phyloP scores from a whole-genome alignment of 2,329 filamentous ascomycete species.

The Colletotrichum simmondsii region DNA sequence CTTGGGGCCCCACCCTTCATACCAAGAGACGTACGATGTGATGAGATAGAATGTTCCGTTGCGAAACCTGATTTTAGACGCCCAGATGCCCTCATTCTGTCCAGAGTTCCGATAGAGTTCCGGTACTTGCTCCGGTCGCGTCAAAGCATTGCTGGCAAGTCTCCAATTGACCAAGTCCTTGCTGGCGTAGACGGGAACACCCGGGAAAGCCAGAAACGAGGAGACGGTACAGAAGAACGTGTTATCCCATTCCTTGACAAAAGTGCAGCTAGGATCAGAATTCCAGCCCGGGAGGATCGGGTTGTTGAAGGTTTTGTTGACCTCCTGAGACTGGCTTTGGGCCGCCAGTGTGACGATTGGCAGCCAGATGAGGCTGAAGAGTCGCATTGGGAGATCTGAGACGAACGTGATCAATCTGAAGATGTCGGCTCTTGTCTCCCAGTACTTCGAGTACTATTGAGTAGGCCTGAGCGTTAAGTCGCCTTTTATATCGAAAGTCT shows the following conservation, averaged over 20 bases:
- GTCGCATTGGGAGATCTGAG: not conserved
- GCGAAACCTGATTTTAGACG: slow-evolving; percentile 55
- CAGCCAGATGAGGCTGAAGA: slow-evolving; percentile 17
- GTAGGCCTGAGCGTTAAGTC: too few species aligned
- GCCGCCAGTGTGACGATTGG: slow-evolving; percentile 5
- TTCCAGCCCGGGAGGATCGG: slow-evolving; percentile 62
- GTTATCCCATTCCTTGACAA: slow-evolving; percentile 49
- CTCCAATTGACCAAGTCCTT: slow-evolving; percentile 62
- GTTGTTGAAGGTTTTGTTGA: slow-evolving; percentile 43
- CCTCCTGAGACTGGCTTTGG: not conserved
- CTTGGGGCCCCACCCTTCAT: slow-evolving; percentile 41
- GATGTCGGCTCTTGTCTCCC: too few species aligned
- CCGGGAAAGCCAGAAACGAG: slow-evolving; percentile 63
- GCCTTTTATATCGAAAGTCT: too few species aligned
- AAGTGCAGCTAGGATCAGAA: slow-evolving; percentile 58
- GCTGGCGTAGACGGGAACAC: slow-evolving; percentile 63
- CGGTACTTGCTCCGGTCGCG: slow-evolving; percentile 53
- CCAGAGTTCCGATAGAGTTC: slow-evolving; percentile 25
- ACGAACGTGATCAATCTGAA: too few species aligned
- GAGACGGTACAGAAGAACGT: slow-evolving; percentile 64
- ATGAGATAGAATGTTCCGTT: slow-evolving; percentile 55
- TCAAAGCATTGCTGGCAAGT: slow-evolving; percentile 52
- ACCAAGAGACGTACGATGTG: slow-evolving; percentile 26
- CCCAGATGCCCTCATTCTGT: slow-evolving; percentile 54
- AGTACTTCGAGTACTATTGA: too few species aligned